Evolutionary conservation across 192 early-diverging fungal genomes (phyloP).

Genomic region (Coemansia javaensis): DNA sequence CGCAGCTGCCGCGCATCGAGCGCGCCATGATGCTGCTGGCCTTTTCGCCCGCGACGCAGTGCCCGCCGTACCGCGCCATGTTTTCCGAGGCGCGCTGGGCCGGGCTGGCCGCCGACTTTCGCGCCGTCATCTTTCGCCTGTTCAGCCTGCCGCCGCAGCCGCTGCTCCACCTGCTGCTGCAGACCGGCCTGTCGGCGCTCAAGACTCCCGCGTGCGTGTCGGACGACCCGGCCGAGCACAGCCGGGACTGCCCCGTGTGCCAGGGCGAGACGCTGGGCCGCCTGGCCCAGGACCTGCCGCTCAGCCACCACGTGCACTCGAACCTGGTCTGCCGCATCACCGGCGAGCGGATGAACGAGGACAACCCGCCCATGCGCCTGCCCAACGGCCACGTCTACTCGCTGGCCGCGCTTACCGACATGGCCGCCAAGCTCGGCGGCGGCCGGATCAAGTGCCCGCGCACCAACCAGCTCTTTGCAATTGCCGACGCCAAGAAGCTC

Average conservation of each 20-base stretch:
- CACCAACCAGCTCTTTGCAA: conserved; percentile 54
- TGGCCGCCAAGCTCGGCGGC: conserved; percentile 58
- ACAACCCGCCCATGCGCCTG: conserved; percentile 92
- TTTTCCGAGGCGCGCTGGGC: conserved; percentile 66
- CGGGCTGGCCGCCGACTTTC: conserved; percentile 73
- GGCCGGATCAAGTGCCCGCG: conserved; percentile 71
- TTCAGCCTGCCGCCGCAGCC: conserved; percentile 85
- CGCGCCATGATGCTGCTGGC: conserved; percentile 88
- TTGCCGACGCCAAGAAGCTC: conserved; percentile 67
- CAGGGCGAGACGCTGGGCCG: conserved; percentile 74
- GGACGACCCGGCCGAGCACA: conserved; percentile 64
- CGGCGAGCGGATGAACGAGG: conserved; percentile 91
- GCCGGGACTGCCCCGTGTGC: conserved; percentile 96
- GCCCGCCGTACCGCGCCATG: conserved; percentile 71
- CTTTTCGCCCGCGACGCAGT: conserved; percentile 70
- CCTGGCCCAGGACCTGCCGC: conserved; percentile 79
- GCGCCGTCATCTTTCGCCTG: conserved; percentile 79
- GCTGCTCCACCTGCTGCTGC: conserved; percentile 78
- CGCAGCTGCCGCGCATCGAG: conserved; percentile 75
- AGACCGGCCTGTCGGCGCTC: conserved; percentile 93
- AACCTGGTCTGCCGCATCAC: conserved; percentile 89
- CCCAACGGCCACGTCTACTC: conserved; percentile 98
- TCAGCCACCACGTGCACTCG: conserved; percentile 93
- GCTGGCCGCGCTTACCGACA: conserved; percentile 62
- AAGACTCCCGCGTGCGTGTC: conserved; percentile 80